Evolutionary conservation across 192 early-diverging fungal genomes (phyloP), one percentile per base, ranked within the genome.

Genomic region (Linnemannia zychae): DNA sequence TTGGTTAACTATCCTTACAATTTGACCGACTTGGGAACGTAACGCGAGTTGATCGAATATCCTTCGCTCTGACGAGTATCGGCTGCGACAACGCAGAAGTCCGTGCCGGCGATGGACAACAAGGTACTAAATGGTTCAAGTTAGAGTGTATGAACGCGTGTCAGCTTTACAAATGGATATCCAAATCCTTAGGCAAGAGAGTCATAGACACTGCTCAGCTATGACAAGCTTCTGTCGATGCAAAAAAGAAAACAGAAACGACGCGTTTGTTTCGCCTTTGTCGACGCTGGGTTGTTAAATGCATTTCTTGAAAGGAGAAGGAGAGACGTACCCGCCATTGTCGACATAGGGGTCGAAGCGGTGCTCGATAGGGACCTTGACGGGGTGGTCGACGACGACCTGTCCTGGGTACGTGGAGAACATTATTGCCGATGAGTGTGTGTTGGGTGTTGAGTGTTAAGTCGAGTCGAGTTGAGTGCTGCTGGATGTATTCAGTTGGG

Each of bases 61-160:
- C 97, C 97, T 86, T 95, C 94, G 83, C 95, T 97, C 87, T 98
- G 96, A 63, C 98, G 95, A 9, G 99, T 98, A 88, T 99, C 98
- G 11, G 95, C 94, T n/a, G 97, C 99, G 13, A 99, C 90, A 7
- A 99, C 86, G 81, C 95, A 95, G 81, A 95, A 99, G 90, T 99
- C 98, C 36, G 95, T 89, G 31, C 99, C 99, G n/a, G 97, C 96
- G 88, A 99, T 96, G 44, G 96, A 96, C 63, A 98, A 82, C 73
- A 94, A 90, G 73, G 83, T 85, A 47, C 83, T 82, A 79, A 24
- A 36, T 16, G 40, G 40, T 44, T 9, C 3, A 44, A 68, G 44
- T 52, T 34, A 28, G 12, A 3, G 24, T 65, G 37, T 7, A 18
- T 37, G 38, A 44, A 46, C 38, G 49, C 75, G 75, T 49, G 67